Conservation (phyloP, 805 yeast species). For the Candida pseudofarinosa region DNA sequence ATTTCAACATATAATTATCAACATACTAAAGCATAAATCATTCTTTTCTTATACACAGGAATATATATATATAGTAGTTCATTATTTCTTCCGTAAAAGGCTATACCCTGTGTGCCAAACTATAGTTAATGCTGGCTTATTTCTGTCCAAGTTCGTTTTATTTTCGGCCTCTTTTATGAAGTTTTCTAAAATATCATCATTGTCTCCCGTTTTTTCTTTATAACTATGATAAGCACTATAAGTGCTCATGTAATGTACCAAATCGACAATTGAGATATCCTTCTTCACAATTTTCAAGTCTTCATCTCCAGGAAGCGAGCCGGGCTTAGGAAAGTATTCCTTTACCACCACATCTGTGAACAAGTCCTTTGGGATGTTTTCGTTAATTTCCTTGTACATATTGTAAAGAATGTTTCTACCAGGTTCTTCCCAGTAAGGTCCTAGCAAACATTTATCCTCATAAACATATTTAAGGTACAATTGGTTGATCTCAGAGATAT, state of each 20-base stretch:
- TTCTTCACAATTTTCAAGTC: conserved; percentile 32
- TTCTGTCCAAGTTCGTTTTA: conserved; percentile 43
- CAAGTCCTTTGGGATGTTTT: conserved; percentile 36
- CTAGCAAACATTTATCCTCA: conserved; percentile 43
- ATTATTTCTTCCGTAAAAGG: conserved; percentile 34
- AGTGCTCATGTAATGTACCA: conserved; percentile 55
- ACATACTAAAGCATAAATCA: too few species aligned
- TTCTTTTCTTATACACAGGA: background rate
- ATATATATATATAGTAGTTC: background rate
- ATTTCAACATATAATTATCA: background rate
- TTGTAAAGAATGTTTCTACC: conserved; percentile 58
- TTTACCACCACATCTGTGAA: conserved; percentile 38
- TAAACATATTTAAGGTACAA: conserved; percentile 39
- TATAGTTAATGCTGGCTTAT: conserved; percentile 36
- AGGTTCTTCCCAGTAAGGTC: conserved; percentile 83
- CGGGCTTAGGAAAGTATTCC: conserved; percentile 19
- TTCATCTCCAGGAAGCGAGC: conserved; percentile 10
- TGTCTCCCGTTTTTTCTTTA: conserved; percentile 33
- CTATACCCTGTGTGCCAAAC: conserved; percentile 52
- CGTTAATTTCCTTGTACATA: conserved; percentile 37
- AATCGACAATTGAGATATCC: conserved; percentile 42
- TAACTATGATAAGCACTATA: conserved; percentile 68
- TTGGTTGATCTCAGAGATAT: conserved; percentile 17
- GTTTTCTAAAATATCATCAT: conserved; percentile 31
- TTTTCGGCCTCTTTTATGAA: conserved; percentile 31